These are phyloP conservation scores for Camellia japonica DNA, from an alignment of 148 eudicot species.

Conservation along the genomic window DNA sequence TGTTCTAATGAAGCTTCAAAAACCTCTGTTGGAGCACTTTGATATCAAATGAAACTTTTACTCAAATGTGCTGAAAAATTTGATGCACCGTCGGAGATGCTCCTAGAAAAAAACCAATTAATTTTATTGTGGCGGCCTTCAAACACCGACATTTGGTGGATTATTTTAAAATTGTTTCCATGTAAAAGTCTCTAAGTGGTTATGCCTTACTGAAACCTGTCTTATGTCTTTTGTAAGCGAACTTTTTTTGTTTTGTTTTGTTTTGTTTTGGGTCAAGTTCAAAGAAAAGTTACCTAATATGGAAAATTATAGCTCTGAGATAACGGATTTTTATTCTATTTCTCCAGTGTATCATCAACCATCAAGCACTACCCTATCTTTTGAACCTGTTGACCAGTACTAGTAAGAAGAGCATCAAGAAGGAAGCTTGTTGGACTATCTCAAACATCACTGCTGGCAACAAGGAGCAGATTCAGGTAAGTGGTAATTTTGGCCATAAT, in stretches of 20 bases:
- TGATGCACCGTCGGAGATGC: no score
- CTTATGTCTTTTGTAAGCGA: neutral
- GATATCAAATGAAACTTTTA: no score
- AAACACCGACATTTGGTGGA: slow-evolving; percentile 1
- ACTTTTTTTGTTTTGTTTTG: neutral
- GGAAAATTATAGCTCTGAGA: neutral
- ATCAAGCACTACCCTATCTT: slow-evolving; percentile 38
- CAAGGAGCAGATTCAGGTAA: slow-evolving; percentile 45
- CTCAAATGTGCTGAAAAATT: no score
- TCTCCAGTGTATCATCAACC: slow-evolving; percentile 33
- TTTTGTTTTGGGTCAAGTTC: neutral
- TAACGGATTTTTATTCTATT: neutral
- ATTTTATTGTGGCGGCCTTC: neutral
- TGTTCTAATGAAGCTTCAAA: no score
- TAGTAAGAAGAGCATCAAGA: slow-evolving; percentile 42
- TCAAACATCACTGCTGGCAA: slow-evolving; percentile 51
- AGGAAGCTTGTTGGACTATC: slow-evolving; percentile 54
- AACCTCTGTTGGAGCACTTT: no score
- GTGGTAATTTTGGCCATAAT: neutral
- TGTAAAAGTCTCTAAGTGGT: neutral
- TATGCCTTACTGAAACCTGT: neutral
- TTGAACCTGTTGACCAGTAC: slow-evolving; percentile 29
- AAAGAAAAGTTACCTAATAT: neutral
- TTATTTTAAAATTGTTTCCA: neutral
- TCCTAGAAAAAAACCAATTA: no score